Evolutionary conservation across 2,329 filamentous ascomycete genomes (phyloP), one percentile per base, ranked within the genome.

Genomic region (Phialocephala subalpina): DNA sequence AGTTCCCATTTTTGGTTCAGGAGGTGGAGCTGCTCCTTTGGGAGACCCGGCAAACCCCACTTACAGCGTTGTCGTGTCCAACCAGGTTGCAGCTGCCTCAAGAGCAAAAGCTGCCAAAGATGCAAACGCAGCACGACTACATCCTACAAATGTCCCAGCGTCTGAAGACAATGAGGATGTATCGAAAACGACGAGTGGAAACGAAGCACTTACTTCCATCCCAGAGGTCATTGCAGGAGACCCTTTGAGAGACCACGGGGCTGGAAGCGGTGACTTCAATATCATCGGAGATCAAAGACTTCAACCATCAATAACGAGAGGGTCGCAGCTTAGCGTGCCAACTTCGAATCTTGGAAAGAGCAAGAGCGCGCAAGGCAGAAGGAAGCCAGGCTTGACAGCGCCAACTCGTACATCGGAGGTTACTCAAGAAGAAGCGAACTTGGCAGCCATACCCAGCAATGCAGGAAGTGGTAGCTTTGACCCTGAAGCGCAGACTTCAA

Each of bases 1-100:
- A 80, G 85, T 97, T 20, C 94, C 93, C 16, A 94, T 97, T 74
- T 85, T 91, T 72, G 88, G 83, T 14, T 94, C 94, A 62, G 93
- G 90, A 56, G 93, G 90, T 65, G 91, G 89, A 62, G 52, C 12
- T 4, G 61, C 60, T 35, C 53, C 62, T 25, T 45, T 67, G 7
- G 82, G 81, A 65, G 86, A 87, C 63, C 85, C 91, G 3, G 86
- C 84, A 45, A 94, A 95, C 78, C 93, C 93, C 0, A 82, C 87
- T 6, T 97, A 94, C 82, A 90, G 89, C 22, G 93, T 97, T 27
- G 78, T 89, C 11, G 90, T 97, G 60, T 83, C 86, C 3, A 90
- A 94, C 67, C 81, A 85, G 0, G 86, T 88, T 69, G 93, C 92
- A 9, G 79, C 83, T 45, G 49, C 49, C 25, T 22, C 65, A 5